Conservation (phyloP, 768 basidiomycete species). For the Rhizopogon vesiculosus region DNA sequence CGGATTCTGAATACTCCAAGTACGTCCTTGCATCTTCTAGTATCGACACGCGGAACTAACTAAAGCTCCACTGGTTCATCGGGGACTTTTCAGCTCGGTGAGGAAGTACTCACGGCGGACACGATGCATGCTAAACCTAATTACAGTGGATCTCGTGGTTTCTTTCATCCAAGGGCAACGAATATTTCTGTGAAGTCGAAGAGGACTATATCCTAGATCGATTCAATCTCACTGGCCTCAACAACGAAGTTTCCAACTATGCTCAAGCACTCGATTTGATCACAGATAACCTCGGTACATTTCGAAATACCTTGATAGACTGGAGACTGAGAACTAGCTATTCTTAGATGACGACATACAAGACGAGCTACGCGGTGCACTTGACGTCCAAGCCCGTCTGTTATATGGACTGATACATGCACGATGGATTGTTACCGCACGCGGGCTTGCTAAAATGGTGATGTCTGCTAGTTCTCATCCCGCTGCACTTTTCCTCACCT, state of each 20-base stretch:
- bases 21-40: conserved; percentile 32
- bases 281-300: conserved; percentile 88
- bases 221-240: conserved; percentile 96
- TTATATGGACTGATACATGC: conserved; percentile 97
- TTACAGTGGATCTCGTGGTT: conserved; percentile 97
- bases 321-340: neutral
- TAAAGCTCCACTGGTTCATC: neutral
- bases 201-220: conserved; percentile 98
- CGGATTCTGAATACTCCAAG: conserved; percentile 97
- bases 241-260: conserved; percentile 95
- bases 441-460: conserved; percentile 95
- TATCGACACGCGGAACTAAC: conserved; percentile 11
- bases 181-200: conserved; percentile 99
- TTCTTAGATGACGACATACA: conserved; percentile 84
- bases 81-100: conserved; percentile 19
- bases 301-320: neutral
- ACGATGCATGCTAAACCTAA: conserved; percentile 12
- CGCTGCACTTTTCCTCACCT: neutral
- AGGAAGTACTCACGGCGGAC: conserved; percentile 15
- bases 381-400: conserved; percentile 90
- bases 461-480: neutral
- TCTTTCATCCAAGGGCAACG: conserved; percentile 94
- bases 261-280: conserved; percentile 92
- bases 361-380: conserved; percentile 85
- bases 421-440: conserved; percentile 92